Conservation (phyloP, 2,329 filamentous ascomycete species). For the Metarhizium anisopliae region DNA sequence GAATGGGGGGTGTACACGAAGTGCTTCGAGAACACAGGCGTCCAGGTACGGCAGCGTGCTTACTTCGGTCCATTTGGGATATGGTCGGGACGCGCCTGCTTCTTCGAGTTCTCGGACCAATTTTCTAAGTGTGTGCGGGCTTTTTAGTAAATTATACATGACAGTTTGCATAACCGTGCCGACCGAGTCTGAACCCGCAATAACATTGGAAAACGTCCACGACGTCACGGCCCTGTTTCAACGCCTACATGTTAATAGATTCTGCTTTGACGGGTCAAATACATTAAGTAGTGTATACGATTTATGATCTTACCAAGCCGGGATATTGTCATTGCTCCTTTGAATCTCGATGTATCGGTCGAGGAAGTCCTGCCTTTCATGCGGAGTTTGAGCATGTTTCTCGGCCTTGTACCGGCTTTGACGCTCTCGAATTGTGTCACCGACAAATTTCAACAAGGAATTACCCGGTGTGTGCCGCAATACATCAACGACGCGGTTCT, state of each 20-base stretch:
- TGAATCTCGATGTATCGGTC: constrained; percentile 11
- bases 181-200: constrained; percentile 19
- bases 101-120: constrained; percentile 18
- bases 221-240: constrained; percentile 13
- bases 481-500: constrained; percentile 7
- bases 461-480: constrained; percentile 3
- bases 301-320: not conserved
- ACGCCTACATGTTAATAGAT: not conserved
- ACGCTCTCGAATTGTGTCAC: constrained; percentile 19
- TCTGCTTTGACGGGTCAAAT: no score
- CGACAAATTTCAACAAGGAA: constrained; percentile 24
- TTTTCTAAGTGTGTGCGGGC: constrained; percentile 14
- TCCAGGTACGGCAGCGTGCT: constrained; percentile 19
- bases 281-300: no score
- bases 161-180: constrained; percentile 19
- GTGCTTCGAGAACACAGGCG: constrained; percentile 7
- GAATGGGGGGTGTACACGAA: not conserved
- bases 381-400: not conserved
- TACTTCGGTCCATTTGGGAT: constrained; percentile 18
- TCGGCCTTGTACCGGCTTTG: not conserved
- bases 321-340: not conserved
- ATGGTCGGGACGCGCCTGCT: constrained; percentile 17
- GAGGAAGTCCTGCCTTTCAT: constrained; percentile 8
- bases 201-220: constrained; percentile 21
- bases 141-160: constrained; percentile 17